Evolutionary conservation across 2,329 filamentous ascomycete genomes (phyloP).

Genomic region (Clonostachys chloroleuca): DNA sequence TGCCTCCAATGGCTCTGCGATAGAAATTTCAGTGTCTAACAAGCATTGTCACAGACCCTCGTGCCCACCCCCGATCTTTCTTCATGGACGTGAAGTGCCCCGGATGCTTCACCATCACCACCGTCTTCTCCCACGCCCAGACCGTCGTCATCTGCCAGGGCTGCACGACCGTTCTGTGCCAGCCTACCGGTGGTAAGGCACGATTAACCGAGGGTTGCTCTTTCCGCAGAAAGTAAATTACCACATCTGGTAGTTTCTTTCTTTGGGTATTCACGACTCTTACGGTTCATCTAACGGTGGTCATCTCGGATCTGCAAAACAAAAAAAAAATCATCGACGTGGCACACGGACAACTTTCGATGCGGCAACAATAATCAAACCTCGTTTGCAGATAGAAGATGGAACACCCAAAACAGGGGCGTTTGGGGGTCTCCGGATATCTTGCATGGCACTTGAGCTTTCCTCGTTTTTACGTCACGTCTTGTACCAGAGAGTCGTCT

Average conservation of each 20-base stretch:
- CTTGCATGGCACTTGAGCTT: slow-evolving; percentile 58
- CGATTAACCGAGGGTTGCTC: slow-evolving; percentile 99
- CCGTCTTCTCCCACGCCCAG: slow-evolving; percentile 99
- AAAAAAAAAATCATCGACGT: slow-evolving; percentile 14
- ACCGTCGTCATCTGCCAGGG: slow-evolving; percentile 99
- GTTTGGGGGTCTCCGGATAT: slow-evolving; percentile 77
- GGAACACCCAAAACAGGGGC: slow-evolving; percentile 62
- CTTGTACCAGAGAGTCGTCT: slow-evolving; percentile 41
- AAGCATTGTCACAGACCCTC: slow-evolving; percentile 59
- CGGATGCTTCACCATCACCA: slow-evolving; percentile 99
- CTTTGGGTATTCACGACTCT: slow-evolving; percentile 43
- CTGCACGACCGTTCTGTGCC: slow-evolving; percentile 99
- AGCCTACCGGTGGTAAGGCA: slow-evolving; percentile 98
- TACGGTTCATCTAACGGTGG: slow-evolving; percentile 44
- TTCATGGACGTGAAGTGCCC: slow-evolving; percentile 99
- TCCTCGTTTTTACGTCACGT: slow-evolving; percentile 31
- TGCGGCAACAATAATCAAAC: slow-evolving; percentile 24
- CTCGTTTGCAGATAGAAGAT: slow-evolving; percentile 65
- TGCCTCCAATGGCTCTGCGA: neutral
- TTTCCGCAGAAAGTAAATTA: slow-evolving; percentile 98
- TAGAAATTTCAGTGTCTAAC: slow-evolving; percentile 6
- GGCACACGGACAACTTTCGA: no score
- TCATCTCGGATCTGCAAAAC: slow-evolving; percentile 56
- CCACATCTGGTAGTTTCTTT: slow-evolving; percentile 37
- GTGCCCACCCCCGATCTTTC: slow-evolving; percentile 96